Percentiles rank a stretch among this genome's conserved stretches.
phyloP scores from a whole-genome alignment of 345 rosid genomes.

The Populus ilicifolia region DNA sequence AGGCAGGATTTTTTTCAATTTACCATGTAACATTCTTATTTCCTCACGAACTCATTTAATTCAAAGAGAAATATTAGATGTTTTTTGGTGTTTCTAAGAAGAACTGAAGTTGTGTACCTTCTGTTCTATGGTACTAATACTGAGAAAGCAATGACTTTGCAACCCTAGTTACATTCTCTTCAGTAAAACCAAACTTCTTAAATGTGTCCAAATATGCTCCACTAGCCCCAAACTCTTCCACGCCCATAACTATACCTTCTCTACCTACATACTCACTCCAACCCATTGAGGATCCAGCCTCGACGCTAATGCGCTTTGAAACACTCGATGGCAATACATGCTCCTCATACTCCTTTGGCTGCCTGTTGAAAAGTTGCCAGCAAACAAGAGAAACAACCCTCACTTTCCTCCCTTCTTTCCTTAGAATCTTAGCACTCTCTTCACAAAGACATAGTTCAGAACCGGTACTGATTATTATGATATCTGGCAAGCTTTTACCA shows the following conservation, averaged over 20 bases:
- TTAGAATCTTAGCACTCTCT: conserved; percentile 12
- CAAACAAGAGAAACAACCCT: conserved; percentile 39
- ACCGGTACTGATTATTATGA: conserved; percentile 39
- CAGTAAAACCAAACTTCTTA: conserved; percentile 32
- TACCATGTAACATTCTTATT: background rate
- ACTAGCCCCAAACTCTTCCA: conserved; percentile 36
- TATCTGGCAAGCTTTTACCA: conserved; percentile 14
- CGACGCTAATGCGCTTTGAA: conserved; percentile 21
- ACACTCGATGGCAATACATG: conserved; percentile 21
- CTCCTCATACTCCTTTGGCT: conserved; percentile 31
- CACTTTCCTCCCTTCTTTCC: conserved; percentile 31
- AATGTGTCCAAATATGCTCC: conserved; percentile 29
- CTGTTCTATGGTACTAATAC: background rate
- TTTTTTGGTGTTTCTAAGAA: background rate
- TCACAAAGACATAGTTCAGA: conserved; percentile 29
- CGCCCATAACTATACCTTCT: conserved; percentile 30
- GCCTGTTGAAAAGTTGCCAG: conserved; percentile 29
- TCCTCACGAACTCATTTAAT: background rate
- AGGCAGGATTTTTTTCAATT: background rate
- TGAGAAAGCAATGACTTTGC: conserved; percentile 20
- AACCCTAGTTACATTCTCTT: conserved; percentile 23
- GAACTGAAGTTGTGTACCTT: background rate
- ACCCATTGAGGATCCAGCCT: conserved; percentile 33
- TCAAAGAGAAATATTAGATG: background rate
- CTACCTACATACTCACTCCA: conserved; percentile 32